These are phyloP conservation scores for Chernovozyma aurita DNA, from an alignment of 1,139 yeast species.

Conservation along the genomic window DNA sequence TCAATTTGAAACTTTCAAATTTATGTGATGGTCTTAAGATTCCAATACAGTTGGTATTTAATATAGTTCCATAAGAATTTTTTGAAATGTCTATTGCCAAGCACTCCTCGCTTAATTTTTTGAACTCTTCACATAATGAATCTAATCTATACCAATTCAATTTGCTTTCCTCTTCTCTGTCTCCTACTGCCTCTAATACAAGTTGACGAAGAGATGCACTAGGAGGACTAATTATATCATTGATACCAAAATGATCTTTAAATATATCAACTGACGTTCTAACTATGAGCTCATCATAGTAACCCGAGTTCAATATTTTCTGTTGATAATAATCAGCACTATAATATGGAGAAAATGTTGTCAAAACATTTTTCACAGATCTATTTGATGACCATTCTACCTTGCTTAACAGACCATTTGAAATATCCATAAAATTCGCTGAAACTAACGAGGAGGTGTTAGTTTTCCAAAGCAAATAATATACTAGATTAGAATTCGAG, in stretches of 20 bases:
- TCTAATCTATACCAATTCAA: slow-evolving; percentile 54
- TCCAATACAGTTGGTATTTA: slow-evolving; percentile 35
- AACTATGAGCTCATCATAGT: slow-evolving; percentile 42
- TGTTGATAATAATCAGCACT: slow-evolving; percentile 35
- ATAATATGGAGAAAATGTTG: slow-evolving; percentile 19
- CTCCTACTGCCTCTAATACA: slow-evolving; percentile 20
- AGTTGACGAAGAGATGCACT: slow-evolving; percentile 13
- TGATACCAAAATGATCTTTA: slow-evolving; percentile 20
- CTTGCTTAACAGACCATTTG: slow-evolving; percentile 15
- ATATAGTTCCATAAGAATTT: slow-evolving; percentile 12
- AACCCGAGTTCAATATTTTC: slow-evolving; percentile 44
- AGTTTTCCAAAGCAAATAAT: slow-evolving; percentile 56
- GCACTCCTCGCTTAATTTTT: slow-evolving; percentile 54
- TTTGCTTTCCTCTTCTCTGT: slow-evolving; percentile 8
- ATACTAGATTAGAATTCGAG: slow-evolving; percentile 18
- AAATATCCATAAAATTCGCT: slow-evolving; percentile 16
- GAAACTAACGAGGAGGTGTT: slow-evolving; percentile 48
- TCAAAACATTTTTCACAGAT: slow-evolving; percentile 6
- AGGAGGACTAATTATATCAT: slow-evolving; percentile 7
- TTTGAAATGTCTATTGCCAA: slow-evolving; percentile 13
- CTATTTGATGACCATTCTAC: slow-evolving; percentile 18
- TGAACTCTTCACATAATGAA: slow-evolving; percentile 63
- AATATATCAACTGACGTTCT: slow-evolving; percentile 35
- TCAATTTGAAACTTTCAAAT: slow-evolving; percentile 23
- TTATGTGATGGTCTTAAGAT: slow-evolving; percentile 29